Evolutionary conservation across 2,329 filamentous ascomycete genomes (phyloP).

Genomic region (Scedosporium dehoogii): DNA sequence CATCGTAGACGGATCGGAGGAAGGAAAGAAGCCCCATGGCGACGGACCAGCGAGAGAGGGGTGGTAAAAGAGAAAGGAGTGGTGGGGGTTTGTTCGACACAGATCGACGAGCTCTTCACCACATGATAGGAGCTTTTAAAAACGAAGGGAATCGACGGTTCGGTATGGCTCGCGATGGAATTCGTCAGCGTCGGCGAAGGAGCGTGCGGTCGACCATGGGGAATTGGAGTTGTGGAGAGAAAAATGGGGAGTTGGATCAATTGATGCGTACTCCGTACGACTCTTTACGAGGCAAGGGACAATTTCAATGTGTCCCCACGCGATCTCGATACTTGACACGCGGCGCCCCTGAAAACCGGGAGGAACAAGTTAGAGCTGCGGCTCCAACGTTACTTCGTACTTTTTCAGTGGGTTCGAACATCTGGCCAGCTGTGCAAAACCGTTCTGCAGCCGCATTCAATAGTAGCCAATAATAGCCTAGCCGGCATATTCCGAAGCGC

Average conservation of each 20-base stretch:
- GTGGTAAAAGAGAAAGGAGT: background rate
- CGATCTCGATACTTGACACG: background rate
- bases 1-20: slow-evolving; percentile 47
- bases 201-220: background rate
- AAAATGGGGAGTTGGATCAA: too few species aligned
- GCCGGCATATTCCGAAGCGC: background rate
- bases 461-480: background rate
- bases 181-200: background rate
- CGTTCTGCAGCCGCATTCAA: background rate
- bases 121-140: background rate
- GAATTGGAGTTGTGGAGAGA: background rate
- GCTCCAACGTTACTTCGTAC: background rate
- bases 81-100: background rate
- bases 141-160: background rate
- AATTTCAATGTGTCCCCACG: background rate
- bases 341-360: background rate
- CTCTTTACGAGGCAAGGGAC: background rate
- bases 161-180: background rate
- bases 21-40: slow-evolving; percentile 33
- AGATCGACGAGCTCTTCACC: background rate
- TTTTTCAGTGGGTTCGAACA: background rate
- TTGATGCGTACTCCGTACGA: too few species aligned
- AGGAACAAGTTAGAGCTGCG: background rate
- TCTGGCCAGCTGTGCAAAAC: too few species aligned
- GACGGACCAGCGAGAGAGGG: slow-evolving; percentile 9